Evolutionary conservation across 2,329 filamentous ascomycete genomes (phyloP), one percentile per base, ranked within the genome.

Genomic region (Fusarium lyarnte): DNA sequence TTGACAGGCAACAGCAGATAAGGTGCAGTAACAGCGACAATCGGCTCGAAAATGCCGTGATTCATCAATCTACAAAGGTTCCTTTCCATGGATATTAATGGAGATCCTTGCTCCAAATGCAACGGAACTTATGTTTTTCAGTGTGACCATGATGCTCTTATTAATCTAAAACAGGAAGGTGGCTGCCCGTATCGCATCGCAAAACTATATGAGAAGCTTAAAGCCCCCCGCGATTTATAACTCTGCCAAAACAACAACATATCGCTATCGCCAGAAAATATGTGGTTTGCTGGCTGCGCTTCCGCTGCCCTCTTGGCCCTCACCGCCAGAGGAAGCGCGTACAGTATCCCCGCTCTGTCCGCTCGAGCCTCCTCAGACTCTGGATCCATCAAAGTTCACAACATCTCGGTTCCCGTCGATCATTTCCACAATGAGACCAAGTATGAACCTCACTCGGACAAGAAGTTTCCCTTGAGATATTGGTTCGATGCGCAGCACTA

Each of bases 401-500:
- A 82, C 66, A 63, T 83, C 55, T 81, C 80, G 5, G 86, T 88
- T 7, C 88, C 88, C 21, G 85, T 97, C 38, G 94, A 97, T 80
- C 93, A 96, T 78, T 97, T 96, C 82, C 93, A 93, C 81, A 94
- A 95, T 77, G 91, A 94, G 60, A 88, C 90, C 5, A 84, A 86
- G 53, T 97, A 97, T 78, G 92, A 91, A 79, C 93, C 94, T 39
- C 94, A 97, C 80, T 89, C 87, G 13, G 84, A 92, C 73, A 91
- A 81, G 31, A 87, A 83, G 3, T 97, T 94, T 80, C 81, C 89
- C 27, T 84, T 95, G 52, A 89, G 93, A 16, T 97, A 96, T 84
- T 97, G 92, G 92, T 94, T 95, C 75, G 94, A 97, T 77, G 89
- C 91, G 2, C 87, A 87, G 47, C 87, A 93, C 82, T 97, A 97